Percentiles rank a stretch among this genome's conserved stretches.
Conservation (phyloP, 2,329 filamentous ascomycete species). For the Fusarium sp. region DNA sequence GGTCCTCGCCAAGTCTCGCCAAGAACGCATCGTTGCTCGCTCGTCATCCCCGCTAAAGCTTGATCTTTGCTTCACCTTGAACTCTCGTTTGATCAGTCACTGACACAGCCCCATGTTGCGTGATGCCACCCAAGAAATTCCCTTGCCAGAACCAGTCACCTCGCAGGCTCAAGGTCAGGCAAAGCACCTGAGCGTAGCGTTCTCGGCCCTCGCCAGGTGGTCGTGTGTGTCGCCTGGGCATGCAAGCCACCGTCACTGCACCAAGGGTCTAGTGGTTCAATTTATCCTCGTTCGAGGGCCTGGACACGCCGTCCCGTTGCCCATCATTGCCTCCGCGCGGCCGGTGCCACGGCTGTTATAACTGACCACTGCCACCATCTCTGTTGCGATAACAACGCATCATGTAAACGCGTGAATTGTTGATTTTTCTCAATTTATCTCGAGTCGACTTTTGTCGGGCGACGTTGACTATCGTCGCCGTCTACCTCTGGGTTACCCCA, state of each 20-base stretch:
- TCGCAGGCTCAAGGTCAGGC: not conserved
- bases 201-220: conserved; percentile 15
- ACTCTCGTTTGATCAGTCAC: conserved; percentile 6
- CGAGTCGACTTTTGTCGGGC: not conserved
- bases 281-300: not conserved
- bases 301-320: not conserved
- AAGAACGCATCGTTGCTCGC: conserved; percentile 19
- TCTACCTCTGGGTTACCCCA: not conserved
- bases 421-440: not conserved
- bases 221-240: conserved; percentile 12
- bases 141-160: not conserved
- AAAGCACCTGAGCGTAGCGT: conserved; percentile 10
- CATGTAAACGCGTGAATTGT: not conserved
- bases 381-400: conserved; percentile 10
- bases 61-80: conserved; percentile 17
- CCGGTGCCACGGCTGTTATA: conserved; percentile 6
- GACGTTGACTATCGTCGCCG: not conserved
- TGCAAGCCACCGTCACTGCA: conserved; percentile 21
- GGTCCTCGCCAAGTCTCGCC: conserved; percentile 18
- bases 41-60: conserved; percentile 36
- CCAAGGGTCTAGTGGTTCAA: conserved; percentile 14
- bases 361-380: conserved; percentile 3
- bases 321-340: conserved; percentile 1
- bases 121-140: conserved; percentile 6
- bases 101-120: conserved; percentile 8